phyloP scores from a whole-genome alignment of 2,329 filamentous ascomycete genomes.

The Penicillium glabrum region DNA sequence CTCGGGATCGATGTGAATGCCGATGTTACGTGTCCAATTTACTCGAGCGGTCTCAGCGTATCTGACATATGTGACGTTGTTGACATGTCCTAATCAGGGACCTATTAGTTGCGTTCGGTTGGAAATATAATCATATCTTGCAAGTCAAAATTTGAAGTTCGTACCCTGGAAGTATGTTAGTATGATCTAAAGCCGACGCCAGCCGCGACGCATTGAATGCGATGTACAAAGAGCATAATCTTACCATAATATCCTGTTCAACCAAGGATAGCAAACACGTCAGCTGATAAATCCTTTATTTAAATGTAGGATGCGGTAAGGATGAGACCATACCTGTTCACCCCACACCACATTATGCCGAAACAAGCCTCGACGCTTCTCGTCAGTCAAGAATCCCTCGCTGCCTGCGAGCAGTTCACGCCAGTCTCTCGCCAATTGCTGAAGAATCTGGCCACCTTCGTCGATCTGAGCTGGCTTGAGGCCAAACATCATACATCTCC shows the following conservation, averaged over 20 bases:
- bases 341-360: slow-evolving; percentile 75
- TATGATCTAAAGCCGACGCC: neutral
- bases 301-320: neutral
- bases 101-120: neutral
- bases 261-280: neutral
- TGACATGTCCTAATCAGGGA: slow-evolving; percentile 66
- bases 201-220: neutral
- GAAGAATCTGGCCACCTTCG: slow-evolving; percentile 60
- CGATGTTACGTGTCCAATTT: slow-evolving; percentile 74
- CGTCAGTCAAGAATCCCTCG: slow-evolving; percentile 70
- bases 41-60: slow-evolving; percentile 81
- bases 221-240: slow-evolving; percentile 9
- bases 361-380: slow-evolving; percentile 62
- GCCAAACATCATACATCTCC: slow-evolving; percentile 74
- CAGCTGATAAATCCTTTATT: neutral
- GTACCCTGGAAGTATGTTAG: slow-evolving; percentile 29
- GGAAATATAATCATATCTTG: too few species aligned
- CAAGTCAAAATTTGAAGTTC: neutral
- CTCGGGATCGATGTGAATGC: slow-evolving; percentile 59
- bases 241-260: slow-evolving; percentile 48
- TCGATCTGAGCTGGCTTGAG: slow-evolving; percentile 58
- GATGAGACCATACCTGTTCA: slow-evolving; percentile 65
- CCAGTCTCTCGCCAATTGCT: slow-evolving; percentile 66
- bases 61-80: slow-evolving; percentile 80
- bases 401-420: slow-evolving; percentile 68